Evolutionary conservation across 129 eudicot species (phyloP).

Genomic region (Sambucus nigra): DNA sequence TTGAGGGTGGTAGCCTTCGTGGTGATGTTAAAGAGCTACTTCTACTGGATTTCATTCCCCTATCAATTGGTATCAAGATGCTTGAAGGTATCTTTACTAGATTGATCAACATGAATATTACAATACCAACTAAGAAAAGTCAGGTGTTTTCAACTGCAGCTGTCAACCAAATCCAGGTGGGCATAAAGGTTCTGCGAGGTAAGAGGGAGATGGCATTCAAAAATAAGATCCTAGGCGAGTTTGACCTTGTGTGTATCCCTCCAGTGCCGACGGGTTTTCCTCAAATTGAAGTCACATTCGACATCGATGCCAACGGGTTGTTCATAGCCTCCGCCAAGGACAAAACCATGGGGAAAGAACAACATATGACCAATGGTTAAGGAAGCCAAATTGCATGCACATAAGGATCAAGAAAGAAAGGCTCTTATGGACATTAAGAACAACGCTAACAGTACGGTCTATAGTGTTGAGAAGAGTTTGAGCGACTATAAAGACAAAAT

Average conservation of each 20-base stretch:
- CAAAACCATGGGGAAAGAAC: slow-evolving; percentile 87
- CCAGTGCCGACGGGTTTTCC: slow-evolving; percentile 95
- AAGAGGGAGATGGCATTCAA: slow-evolving; percentile 84
- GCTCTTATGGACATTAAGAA: slow-evolving; percentile 64
- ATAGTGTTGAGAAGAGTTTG: no score
- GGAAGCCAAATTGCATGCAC: slow-evolving; percentile 82
- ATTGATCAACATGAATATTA: slow-evolving; percentile 76
- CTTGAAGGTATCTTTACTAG: slow-evolving; percentile 90
- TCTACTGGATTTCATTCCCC: slow-evolving; percentile 72
- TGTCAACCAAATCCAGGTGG: slow-evolving; percentile 81
- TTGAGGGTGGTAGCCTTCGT: no score
- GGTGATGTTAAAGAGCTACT: slow-evolving; percentile 86
- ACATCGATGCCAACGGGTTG: slow-evolving; percentile 85
- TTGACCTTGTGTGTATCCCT: slow-evolving; percentile 75
- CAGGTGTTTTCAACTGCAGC: slow-evolving; percentile 93
- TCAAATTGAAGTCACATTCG: slow-evolving; percentile 83
- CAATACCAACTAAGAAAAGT: slow-evolving; percentile 77
- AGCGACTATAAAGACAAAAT: no score
- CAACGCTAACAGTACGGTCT: no score
- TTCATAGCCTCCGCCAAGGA: slow-evolving; percentile 77
- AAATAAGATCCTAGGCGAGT: slow-evolving; percentile 77
- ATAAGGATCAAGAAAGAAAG: slow-evolving; percentile 65
- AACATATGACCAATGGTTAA: slow-evolving; percentile 84
- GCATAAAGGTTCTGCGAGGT: slow-evolving; percentile 80
- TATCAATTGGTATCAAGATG: slow-evolving; percentile 77